Conservation (phyloP, 2,329 filamentous ascomycete species). For the Aspergillus tubingensis region DNA sequence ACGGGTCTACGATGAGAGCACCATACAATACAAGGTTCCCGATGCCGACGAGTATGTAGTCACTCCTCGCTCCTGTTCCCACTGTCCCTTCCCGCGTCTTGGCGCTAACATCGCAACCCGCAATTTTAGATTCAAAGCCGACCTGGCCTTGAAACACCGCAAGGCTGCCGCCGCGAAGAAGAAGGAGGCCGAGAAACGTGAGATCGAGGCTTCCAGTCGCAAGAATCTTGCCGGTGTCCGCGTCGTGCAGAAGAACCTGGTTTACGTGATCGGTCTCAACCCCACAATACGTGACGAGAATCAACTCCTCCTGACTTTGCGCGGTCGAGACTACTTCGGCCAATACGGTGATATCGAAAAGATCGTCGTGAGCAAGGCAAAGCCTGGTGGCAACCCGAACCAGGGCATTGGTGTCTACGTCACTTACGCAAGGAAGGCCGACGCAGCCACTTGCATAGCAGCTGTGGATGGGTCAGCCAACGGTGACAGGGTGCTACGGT, state of each 20-base stretch:
- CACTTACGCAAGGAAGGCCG: slow-evolving; percentile 90
- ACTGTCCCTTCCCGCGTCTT: slow-evolving; percentile 14
- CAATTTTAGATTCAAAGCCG: slow-evolving; percentile 50
- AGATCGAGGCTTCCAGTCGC: slow-evolving; percentile 91
- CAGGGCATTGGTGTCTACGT: slow-evolving; percentile 96
- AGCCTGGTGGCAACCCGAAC: slow-evolving; percentile 68
- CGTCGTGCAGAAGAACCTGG: slow-evolving; percentile 97
- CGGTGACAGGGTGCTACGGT: slow-evolving; percentile 80
- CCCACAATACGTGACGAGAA: slow-evolving; percentile 91
- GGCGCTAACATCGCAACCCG: slow-evolving; percentile 23
- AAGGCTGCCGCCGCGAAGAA: slow-evolving; percentile 88
- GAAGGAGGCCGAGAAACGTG: slow-evolving; percentile 93
- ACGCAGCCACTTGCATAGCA: slow-evolving; percentile 84
- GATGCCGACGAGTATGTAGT: slow-evolving; percentile 87
- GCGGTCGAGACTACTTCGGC: slow-evolving; percentile 91
- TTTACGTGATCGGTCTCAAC: slow-evolving; percentile 94
- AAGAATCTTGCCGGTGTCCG: slow-evolving; percentile 95
- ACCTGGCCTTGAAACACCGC: slow-evolving; percentile 70
- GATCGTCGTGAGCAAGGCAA: slow-evolving; percentile 96
- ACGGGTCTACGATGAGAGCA: slow-evolving; percentile 92
- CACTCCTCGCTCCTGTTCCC: not conserved
- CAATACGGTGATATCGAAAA: slow-evolving; percentile 99
- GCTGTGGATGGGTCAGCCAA: slow-evolving; percentile 93
- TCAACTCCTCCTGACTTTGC: slow-evolving; percentile 77
- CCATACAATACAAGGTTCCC: slow-evolving; percentile 94